Evolutionary conservation across 2,329 filamentous ascomycete species (phyloP).

Genomic region (Diaporthe sp.): DNA sequence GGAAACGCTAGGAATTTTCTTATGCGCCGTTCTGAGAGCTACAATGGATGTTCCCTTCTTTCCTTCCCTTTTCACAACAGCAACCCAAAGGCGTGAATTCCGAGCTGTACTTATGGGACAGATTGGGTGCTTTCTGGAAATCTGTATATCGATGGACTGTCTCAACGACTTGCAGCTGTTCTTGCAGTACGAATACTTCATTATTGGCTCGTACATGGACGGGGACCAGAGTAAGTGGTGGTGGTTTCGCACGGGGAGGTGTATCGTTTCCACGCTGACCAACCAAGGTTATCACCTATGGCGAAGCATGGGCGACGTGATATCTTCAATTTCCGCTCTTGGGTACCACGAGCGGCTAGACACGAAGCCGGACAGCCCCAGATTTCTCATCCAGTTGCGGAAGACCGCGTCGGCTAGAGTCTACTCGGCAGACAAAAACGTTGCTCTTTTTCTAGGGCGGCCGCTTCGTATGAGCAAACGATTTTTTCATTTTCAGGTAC

Average conservation of each 20-base stretch:
- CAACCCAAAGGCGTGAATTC: background rate
- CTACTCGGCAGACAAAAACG: background rate
- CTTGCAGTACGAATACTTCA: constrained; percentile 6
- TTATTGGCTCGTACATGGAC: background rate
- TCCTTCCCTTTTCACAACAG: background rate
- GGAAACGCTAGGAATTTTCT: background rate
- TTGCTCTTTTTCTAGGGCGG: background rate
- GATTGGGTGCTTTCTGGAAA: background rate
- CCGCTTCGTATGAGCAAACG: background rate
- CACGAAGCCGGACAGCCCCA: background rate
- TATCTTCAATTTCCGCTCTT: background rate
- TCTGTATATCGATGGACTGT: background rate
- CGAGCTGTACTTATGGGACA: background rate
- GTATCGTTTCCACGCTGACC: background rate
- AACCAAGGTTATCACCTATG: constrained; percentile 9
- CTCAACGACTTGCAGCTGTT: background rate
- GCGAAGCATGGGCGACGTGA: constrained; percentile 1
- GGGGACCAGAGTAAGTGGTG: background rate
- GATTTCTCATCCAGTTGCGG: background rate
- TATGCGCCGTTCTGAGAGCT: background rate
- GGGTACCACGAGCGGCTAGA: background rate
- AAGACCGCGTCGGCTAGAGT: background rate
- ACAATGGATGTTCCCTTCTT: background rate
- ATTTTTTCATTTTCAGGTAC: background rate
- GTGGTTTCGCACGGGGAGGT: rapidly evolving